These are phyloP conservation scores for Saraca asoca DNA, from an alignment of 331 rosid species.

Conservation along the genomic window DNA sequence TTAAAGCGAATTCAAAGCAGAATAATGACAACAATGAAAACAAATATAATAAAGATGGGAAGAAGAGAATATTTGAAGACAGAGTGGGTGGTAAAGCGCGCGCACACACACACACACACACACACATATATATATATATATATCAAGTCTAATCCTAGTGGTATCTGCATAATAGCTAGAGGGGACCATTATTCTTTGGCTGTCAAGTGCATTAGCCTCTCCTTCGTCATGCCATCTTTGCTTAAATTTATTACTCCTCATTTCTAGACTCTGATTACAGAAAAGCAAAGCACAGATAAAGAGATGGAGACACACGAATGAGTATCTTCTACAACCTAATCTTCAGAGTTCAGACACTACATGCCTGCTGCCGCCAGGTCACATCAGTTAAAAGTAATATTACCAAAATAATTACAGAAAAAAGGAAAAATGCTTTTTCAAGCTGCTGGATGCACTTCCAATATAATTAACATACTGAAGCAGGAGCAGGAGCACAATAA, in stretches of 20 bases:
- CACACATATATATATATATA: neutral
- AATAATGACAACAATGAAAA: conserved; percentile 36
- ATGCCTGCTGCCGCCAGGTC: too few species aligned
- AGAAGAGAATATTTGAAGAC: conserved; percentile 24
- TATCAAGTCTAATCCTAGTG: conserved; percentile 40
- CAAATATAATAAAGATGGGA: conserved; percentile 29
- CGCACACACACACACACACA: too few species aligned
- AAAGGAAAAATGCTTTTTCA: too few species aligned
- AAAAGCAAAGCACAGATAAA: too few species aligned
- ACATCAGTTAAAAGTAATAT: too few species aligned
- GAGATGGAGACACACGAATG: too few species aligned
- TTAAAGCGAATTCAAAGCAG: neutral
- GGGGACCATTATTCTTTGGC: conserved; percentile 51
- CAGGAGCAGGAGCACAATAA: too few species aligned
- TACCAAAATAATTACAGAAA: too few species aligned
- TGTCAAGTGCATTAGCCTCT: conserved; percentile 46
- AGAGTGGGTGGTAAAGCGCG: conserved; percentile 34
- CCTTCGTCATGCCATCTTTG: conserved; percentile 45
- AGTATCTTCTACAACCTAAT: too few species aligned
- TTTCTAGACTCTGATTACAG: conserved; percentile 34
- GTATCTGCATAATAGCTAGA: conserved; percentile 45
- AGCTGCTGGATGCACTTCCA: too few species aligned
- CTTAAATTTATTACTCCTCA: conserved; percentile 33
- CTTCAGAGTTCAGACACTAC: too few species aligned
- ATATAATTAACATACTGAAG: too few species aligned